Evolutionary conservation across 768 basidiomycete species (phyloP).

Genomic region (Sistotremastrum suecicum): DNA sequence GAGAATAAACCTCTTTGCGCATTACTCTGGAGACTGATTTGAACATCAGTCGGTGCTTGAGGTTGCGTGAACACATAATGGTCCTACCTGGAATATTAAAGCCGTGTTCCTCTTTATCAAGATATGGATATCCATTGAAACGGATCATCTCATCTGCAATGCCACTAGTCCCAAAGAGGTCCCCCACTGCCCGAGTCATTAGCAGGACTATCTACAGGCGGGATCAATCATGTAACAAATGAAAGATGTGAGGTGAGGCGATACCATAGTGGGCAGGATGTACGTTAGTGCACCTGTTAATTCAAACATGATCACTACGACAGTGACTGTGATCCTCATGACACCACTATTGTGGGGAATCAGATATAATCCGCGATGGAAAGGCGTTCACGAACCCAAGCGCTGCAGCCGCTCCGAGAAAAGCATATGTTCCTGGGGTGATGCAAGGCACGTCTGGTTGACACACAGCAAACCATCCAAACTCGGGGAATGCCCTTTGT

Average conservation of each 20-base stretch:
- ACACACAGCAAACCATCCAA: slow-evolving; percentile 83
- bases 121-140: slow-evolving; percentile 93
- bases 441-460: slow-evolving; percentile 90
- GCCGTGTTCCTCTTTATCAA: slow-evolving; percentile 90
- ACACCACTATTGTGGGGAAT: slow-evolving; percentile 48
- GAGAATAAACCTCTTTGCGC: slow-evolving; percentile 62
- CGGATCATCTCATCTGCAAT: slow-evolving; percentile 96
- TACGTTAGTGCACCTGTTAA: slow-evolving; percentile 95
- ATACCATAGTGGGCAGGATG: slow-evolving; percentile 93
- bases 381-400: slow-evolving; percentile 44
- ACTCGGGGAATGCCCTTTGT: slow-evolving; percentile 63
- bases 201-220: slow-evolving; percentile 72
- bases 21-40: slow-evolving; percentile 75
- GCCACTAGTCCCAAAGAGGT: slow-evolving; percentile 82
- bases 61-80: background rate
- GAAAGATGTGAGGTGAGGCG: background rate
- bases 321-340: slow-evolving; percentile 93
- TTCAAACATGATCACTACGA: slow-evolving; percentile 94
- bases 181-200: slow-evolving; percentile 94
- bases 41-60: background rate
- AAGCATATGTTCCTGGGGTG: slow-evolving; percentile 96
- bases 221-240: slow-evolving; percentile 6
- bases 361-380: background rate
- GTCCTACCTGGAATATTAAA: slow-evolving; percentile 78
- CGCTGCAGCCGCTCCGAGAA: slow-evolving; percentile 92